phyloP scores from a whole-genome alignment of 2,329 filamentous ascomycete species.

The Cytospora piceae region DNA sequence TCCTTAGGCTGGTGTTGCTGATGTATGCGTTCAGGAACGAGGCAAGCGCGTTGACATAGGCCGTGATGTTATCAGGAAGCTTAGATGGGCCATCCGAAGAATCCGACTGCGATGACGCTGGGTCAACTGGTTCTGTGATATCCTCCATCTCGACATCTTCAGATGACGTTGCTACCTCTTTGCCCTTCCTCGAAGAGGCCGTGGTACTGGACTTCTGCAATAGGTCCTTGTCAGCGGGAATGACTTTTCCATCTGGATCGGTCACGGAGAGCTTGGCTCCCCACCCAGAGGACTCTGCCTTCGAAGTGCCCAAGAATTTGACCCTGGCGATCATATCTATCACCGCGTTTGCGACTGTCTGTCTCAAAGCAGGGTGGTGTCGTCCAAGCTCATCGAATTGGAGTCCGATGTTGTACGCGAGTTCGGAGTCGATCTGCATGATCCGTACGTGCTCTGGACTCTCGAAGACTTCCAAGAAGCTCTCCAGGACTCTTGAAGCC shows the following conservation, averaged over 20 bases:
- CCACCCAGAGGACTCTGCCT: conserved; percentile 70
- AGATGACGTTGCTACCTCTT: conserved; percentile 43
- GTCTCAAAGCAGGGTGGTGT: conserved; percentile 85
- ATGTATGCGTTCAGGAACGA: conserved; percentile 79
- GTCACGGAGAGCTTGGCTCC: conserved; percentile 78
- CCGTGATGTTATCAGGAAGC: conserved; percentile 48
- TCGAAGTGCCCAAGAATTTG: conserved; percentile 70
- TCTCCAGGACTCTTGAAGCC: conserved; percentile 78
- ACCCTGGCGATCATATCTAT: conserved; percentile 88
- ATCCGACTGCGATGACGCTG: background rate
- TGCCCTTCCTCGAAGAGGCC: conserved; percentile 43
- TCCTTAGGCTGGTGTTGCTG: conserved; percentile 72
- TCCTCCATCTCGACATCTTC: conserved; percentile 71
- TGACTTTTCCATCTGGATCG: conserved; percentile 59
- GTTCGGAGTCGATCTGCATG: conserved; percentile 71
- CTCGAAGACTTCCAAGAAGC: conserved; percentile 95
- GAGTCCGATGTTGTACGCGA: conserved; percentile 75
- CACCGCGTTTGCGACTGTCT: conserved; percentile 80
- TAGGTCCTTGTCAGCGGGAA: conserved; percentile 57
- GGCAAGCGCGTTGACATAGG: conserved; percentile 75
- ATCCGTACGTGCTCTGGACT: conserved; percentile 86
- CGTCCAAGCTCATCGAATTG: conserved; percentile 93
- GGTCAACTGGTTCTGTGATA: conserved; percentile 38
- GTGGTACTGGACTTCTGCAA: conserved; percentile 34
- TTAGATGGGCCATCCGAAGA: conserved; percentile 33